A percentile compares a stretch with the other conserved stretches of the same genome.
phyloP scores from a whole-genome alignment of 108 stramenopile genomes.

The Heterococcus sp. region DNA sequence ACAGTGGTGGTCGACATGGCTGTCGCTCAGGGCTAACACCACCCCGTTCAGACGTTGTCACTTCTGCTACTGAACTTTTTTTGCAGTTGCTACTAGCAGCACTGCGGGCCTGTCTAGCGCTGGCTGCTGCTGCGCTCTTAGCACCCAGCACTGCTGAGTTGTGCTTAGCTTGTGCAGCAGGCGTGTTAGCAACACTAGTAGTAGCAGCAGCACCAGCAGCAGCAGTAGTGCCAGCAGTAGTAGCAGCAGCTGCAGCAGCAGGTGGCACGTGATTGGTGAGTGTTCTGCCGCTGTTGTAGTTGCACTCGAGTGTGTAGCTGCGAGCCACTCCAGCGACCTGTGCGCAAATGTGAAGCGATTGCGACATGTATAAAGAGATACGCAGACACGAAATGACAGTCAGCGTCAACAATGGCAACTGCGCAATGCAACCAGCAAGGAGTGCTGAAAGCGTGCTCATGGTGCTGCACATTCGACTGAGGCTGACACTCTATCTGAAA shows the following conservation, averaged over 20 bases:
- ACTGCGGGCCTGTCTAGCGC: background rate
- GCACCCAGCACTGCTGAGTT: background rate
- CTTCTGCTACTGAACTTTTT: background rate
- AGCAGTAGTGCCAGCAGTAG: conserved; percentile 13
- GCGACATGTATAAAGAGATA: too few relatives aligned
- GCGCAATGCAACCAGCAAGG: too few relatives aligned
- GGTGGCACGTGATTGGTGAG: background rate
- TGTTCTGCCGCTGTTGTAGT: conserved; percentile 58
- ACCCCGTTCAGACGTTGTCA: background rate
- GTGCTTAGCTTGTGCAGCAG: background rate
- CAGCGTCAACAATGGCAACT: too few relatives aligned
- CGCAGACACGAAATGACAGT: too few relatives aligned
- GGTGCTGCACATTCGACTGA: too few relatives aligned
- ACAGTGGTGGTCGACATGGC: conserved; percentile 5
- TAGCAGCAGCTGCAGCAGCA: background rate
- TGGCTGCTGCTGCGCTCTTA: background rate
- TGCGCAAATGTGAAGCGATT: too few relatives aligned
- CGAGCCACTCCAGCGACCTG: conserved; percentile 42
- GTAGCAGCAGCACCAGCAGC: background rate
- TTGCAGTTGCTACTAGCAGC: background rate
- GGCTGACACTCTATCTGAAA: too few relatives aligned
- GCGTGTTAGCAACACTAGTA: background rate
- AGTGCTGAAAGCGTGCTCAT: too few relatives aligned
- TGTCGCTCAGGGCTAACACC: conserved; percentile 17
- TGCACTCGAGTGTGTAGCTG: conserved; percentile 70